Conservation (phyloP, 2,329 filamentous ascomycete genomes). For the Penicillium capsulatum region DNA sequence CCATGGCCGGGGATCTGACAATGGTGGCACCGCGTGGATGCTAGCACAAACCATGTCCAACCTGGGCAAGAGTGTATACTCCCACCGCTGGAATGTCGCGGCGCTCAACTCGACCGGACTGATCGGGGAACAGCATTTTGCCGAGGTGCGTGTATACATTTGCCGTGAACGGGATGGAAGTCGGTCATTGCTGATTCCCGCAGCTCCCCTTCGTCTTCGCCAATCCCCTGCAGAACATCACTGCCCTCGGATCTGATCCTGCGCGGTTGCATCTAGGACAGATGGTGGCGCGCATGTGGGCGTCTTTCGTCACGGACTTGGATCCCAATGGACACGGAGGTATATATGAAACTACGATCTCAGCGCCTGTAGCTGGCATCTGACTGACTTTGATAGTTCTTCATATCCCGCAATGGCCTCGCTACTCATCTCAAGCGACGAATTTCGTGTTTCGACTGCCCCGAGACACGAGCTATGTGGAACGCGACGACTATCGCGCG, state of each 20-base stretch:
- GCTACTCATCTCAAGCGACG: conserved; percentile 14
- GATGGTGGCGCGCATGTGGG: conserved; percentile 32
- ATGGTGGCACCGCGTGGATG: conserved; percentile 29
- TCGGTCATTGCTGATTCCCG: not conserved
- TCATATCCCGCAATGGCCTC: conserved; percentile 23
- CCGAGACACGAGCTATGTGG: conserved; percentile 23
- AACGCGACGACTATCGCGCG: conserved; percentile 25
- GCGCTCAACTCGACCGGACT: conserved; percentile 24
- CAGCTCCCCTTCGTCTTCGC: conserved; percentile 34
- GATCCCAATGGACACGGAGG: conserved; percentile 29
- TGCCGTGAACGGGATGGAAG: not conserved
- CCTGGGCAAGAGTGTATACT: conserved; percentile 19
- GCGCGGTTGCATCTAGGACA: conserved; percentile 25
- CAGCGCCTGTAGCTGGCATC: too few relatives aligned
- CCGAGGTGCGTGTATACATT: conserved; percentile 20
- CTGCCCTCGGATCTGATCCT: conserved; percentile 23
- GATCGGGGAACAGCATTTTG: conserved; percentile 31
- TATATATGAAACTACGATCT: too few relatives aligned
- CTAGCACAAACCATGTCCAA: conserved; percentile 25
- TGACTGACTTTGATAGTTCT: conserved; percentile 13
- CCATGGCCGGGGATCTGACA: conserved; percentile 29
- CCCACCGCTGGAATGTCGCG: conserved; percentile 31
- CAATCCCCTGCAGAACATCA: conserved; percentile 30
- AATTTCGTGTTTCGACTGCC: conserved; percentile 32
- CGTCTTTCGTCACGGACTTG: conserved; percentile 27